Base-by-base conservation (phyloP, 139 green algal genomes). In the Chlorella sp. region DNA sequence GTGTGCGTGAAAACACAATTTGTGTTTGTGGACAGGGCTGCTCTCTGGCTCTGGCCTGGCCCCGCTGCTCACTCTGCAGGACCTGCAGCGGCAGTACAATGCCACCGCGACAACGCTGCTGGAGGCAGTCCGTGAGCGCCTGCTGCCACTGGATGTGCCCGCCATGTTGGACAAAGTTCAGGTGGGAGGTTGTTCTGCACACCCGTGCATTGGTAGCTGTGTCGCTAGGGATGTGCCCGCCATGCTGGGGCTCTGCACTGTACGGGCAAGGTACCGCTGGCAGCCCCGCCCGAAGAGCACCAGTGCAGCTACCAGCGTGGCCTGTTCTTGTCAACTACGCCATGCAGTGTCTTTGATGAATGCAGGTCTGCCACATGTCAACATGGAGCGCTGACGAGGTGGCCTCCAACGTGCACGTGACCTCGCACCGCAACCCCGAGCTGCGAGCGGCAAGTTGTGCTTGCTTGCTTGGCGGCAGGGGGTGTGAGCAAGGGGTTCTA, bases 311-410 rank as follows among this genome's bases (percentile, higher is more conserved):
- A n/a, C n/a, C n/a, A n/a, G n/a, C n/a, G n/a, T n/a, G n/a, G n/a
- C n/a, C n/a, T n/a, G n/a, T n/a, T n/a, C n/a, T n/a, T n/a, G n/a
- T n/a, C n/a, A n/a, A n/a, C n/a, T n/a, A n/a, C n/a, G n/a, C n/a
- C n/a, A n/a, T n/a, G n/a, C n/a, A n/a, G n/a, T n/a, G n/a, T n/a
- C n/a, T n/a, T n/a, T n/a, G n/a, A n/a, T n/a, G n/a, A n/a, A n/a
- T n/a, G n/a, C 75, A 82, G 75, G 56, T 21, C 23, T 82, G 75
- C 75, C 75, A 82, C 75, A n/a, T 82, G 55, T 55, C n/a, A 7
- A 28, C 18, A 0, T 82, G 75, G 75, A 13, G 25, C 36, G 23
- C 18, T 28, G 1, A 38, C 2, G 20, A 57, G 25, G 20, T 26
- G 25, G 60, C 36, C 1, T 4, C 15, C 12, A 23, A 73, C 38